Evolutionary conservation across 2,329 filamentous ascomycete species (phyloP).

Genomic region (Fusarium incarnatum): DNA sequence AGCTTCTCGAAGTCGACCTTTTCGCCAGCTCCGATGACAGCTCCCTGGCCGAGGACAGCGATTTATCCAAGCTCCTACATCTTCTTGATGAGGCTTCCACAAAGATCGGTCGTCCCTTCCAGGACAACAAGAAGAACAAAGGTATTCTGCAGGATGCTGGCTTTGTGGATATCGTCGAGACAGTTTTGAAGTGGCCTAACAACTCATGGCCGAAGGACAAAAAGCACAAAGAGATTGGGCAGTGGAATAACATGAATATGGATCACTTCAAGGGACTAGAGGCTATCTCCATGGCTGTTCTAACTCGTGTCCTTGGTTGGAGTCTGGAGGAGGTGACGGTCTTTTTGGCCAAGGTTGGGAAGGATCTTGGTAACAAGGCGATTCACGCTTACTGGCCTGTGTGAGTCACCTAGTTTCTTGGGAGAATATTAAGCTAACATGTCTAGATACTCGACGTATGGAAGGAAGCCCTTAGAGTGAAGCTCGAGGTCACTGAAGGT

Average conservation of each 20-base stretch:
- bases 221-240: slow-evolving; percentile 32
- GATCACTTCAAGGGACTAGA: slow-evolving; percentile 26
- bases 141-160: slow-evolving; percentile 17
- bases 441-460: slow-evolving; percentile 27
- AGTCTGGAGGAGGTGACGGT: slow-evolving; percentile 14
- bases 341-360: slow-evolving; percentile 27
- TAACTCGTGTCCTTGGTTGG: slow-evolving; percentile 28
- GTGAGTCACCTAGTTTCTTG: neutral
- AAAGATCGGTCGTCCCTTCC: slow-evolving; percentile 29
- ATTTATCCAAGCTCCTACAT: slow-evolving; percentile 7
- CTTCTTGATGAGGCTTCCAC: slow-evolving; percentile 26
- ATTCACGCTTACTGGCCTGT: slow-evolving; percentile 41
- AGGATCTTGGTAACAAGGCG: slow-evolving; percentile 22
- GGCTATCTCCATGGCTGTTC: slow-evolving; percentile 23
- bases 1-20: slow-evolving; percentile 35
- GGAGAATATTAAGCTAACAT: neutral
- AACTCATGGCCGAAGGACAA: slow-evolving; percentile 30
- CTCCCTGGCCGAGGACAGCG: slow-evolving; percentile 5
- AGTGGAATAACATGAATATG: slow-evolving; percentile 33
- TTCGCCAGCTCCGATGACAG: slow-evolving; percentile 29
- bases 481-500: neutral
- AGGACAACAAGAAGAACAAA: slow-evolving; percentile 32
- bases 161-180: slow-evolving; percentile 30
- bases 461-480: neutral
- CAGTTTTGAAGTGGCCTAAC: slow-evolving; percentile 37